Evolutionary conservation across 2,329 filamentous ascomycete species (phyloP), one percentile per base, ranked within the genome.

Genomic region (Aureobasidium sp.): DNA sequence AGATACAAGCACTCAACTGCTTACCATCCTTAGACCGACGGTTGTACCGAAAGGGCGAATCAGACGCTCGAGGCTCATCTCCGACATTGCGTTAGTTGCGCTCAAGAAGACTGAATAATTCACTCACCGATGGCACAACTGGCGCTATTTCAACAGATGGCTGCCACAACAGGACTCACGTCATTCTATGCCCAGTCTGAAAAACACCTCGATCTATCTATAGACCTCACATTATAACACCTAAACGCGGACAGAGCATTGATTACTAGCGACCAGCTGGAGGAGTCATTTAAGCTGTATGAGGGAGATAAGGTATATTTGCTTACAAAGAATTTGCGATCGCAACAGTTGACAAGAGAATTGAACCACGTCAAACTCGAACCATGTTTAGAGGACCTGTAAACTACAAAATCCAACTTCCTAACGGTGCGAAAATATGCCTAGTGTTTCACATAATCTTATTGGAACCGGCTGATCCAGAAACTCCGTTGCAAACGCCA

Each of bases 31-130:
- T 41, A 71, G 60, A 71, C 66, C 3, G 65, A 73, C 60, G 63
- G 68, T 15, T 59, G 69, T 61, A 72, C 64, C 3, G 66, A 73
- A 63, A 62, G 63, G n/a, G 42, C 61, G 3, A 72, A 73, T 57
- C 42, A 68, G 49, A 63, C 62, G 7, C 61, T 71, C 21, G 64
- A 71, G 53, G 21, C 44, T 11, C 71, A 70, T 53, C 63, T 73
- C 29, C 52, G 61, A 42, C 48, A 59, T 29, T 71, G 66, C 50
- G 16, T 62, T 29, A 65, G 65, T 48, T 65, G 69, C 21, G 13
- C 58, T 8, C 63, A 71, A 54, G 53, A 65, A 10, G 64, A 70
- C 42, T 71, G 63, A 66, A 53, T 62, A 13, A 41, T 57, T 16
- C 61, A 67, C 3, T 52, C 71, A 37, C 63, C 61, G 32, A 57